phyloP scores from a whole-genome alignment of 306 rosid species.

The Morella rubra region DNA sequence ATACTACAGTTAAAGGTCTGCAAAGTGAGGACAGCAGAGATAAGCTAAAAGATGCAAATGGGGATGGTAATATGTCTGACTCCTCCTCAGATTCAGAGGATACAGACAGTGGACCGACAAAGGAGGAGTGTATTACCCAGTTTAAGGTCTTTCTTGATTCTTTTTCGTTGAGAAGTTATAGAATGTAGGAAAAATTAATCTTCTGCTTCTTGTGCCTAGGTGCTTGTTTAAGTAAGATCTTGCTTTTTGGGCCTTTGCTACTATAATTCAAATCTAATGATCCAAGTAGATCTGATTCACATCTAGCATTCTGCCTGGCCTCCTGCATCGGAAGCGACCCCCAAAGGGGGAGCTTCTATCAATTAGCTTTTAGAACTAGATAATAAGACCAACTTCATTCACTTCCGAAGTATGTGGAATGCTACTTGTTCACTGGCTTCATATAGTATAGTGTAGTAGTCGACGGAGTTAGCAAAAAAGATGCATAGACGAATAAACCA shows the following conservation, averaged over 20 bases:
- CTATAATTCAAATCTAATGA: neutral
- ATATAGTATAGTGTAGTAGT: too few relatives aligned
- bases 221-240: neutral
- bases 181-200: neutral
- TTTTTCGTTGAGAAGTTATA: neutral
- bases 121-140: slow-evolving; percentile 81
- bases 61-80: slow-evolving; percentile 69
- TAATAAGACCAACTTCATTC: too few relatives aligned
- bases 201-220: neutral
- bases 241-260: neutral
- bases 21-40: slow-evolving; percentile 71
- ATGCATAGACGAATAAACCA: too few relatives aligned
- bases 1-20: slow-evolving; percentile 55
- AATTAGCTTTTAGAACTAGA: too few relatives aligned
- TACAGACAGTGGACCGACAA: slow-evolving; percentile 76
- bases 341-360: too few relatives aligned
- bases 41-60: slow-evolving; percentile 75
- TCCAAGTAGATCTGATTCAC: neutral
- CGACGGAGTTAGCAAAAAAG: too few relatives aligned
- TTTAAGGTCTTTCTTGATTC: slow-evolving; percentile 65
- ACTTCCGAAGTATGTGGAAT: too few relatives aligned
- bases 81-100: slow-evolving; percentile 96
- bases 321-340: too few relatives aligned
- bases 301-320: neutral
- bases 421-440: too few relatives aligned